Percentiles rank a stretch among this genome's conserved stretches.
phyloP scores from a whole-genome alignment of 2,329 filamentous ascomycete species.

The Pseudogymnoascus sp. region DNA sequence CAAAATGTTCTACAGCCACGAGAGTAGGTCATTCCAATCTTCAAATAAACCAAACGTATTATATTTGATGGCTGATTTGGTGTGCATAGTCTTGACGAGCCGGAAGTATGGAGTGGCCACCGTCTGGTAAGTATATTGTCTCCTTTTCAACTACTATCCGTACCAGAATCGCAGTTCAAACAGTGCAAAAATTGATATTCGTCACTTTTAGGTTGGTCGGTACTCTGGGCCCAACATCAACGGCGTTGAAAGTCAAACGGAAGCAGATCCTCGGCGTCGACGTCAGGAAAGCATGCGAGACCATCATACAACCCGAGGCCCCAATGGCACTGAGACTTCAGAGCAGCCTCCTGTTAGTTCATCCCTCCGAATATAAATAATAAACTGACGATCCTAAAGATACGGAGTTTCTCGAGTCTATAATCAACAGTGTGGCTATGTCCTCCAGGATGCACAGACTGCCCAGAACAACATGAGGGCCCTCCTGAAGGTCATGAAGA shows the following conservation, averaged over 20 bases:
- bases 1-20: constrained; percentile 89
- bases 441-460: constrained; percentile 70
- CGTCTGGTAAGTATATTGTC: constrained; percentile 59
- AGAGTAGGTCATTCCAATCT: constrained; percentile 51
- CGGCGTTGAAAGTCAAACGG: constrained; percentile 63
- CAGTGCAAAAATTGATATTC: neutral
- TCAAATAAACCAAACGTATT: neutral
- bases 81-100: constrained; percentile 62
- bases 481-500: constrained; percentile 50
- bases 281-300: constrained; percentile 75
- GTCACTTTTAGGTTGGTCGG: constrained; percentile 66
- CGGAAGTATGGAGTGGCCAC: constrained; percentile 88
- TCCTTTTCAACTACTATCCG: neutral
- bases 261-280: constrained; percentile 86
- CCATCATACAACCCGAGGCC: constrained; percentile 75
- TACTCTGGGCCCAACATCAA: constrained; percentile 68
- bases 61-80: neutral
- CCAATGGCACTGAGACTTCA: constrained; percentile 87
- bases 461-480: constrained; percentile 64
- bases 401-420: constrained; percentile 82
- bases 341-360: constrained; percentile 65
- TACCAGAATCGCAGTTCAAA: neutral
- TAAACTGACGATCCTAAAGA: constrained; percentile 28
- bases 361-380: neutral
- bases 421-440: constrained; percentile 76